These are phyloP conservation scores for Corylus heterophylla DNA, from an alignment of 306 rosid genomes.

Conservation along the genomic window DNA sequence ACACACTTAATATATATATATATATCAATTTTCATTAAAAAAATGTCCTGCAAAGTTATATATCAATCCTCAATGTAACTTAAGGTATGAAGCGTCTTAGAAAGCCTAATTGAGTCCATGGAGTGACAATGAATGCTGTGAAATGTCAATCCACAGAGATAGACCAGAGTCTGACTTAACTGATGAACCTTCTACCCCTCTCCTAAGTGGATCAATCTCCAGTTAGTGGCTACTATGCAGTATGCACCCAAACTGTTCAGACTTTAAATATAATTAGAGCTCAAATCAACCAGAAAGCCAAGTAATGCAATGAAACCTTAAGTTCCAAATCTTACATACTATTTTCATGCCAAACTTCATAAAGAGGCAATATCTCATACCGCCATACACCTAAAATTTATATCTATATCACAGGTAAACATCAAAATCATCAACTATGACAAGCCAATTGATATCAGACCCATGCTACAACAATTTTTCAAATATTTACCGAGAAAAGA, in stretches of 20 bases:
- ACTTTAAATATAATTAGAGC: background rate
- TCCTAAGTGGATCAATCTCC: background rate
- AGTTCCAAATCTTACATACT: background rate
- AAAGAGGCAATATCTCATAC: background rate
- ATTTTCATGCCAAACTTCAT: background rate
- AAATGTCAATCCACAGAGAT: background rate
- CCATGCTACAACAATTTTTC: conserved; percentile 22
- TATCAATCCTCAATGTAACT: no score
- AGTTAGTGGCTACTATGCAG: background rate
- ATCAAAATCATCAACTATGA: conserved; percentile 7
- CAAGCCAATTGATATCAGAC: conserved; percentile 13
- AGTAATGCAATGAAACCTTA: background rate
- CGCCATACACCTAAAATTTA: background rate
- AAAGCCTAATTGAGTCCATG: background rate
- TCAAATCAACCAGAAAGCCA: background rate
- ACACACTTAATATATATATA: no score
- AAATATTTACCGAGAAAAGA: conserved; percentile 76
- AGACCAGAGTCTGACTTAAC: background rate
- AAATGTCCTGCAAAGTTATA: no score
- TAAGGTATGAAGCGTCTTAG: no score
- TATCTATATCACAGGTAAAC: background rate
- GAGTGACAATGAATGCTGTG: background rate
- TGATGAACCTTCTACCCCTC: background rate
- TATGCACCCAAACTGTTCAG: background rate
- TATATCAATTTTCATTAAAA: no score